Base-by-base conservation (phyloP, 192 early-diverging fungal species). In the Gaertneriomyces semiglobifer region DNA sequence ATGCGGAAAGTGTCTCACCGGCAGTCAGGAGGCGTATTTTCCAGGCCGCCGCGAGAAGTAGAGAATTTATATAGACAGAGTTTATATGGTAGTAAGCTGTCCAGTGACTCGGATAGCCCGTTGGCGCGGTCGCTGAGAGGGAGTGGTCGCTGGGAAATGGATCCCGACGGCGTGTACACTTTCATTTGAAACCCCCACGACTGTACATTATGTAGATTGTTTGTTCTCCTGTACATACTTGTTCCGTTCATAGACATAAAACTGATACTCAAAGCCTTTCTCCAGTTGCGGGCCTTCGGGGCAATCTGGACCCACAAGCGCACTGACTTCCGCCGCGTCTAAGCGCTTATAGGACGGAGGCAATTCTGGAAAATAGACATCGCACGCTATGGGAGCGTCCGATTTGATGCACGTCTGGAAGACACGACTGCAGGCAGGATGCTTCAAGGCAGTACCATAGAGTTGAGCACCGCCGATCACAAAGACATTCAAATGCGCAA, bases 401-500 rank as follows among this genome's bases (percentile, higher is more conserved):
- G 74, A 60, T 39, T 85, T 70, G 12, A 96, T 79, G 4, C 80
- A 66, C 7, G 94, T 96, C 46, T 93, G 63, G 16, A 92, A 77
- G 44, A 96, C 79, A 53, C 83, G 79, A 3, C 70, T 44, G 62
- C 86, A 87, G 8, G 70, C 59, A 5, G 80, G 63, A 42, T 83
- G 83, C 7, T 69, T 72, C 20, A 96, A 68, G 8, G 87, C 86
- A 71, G 87, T 81, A 18, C 75, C 69, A 71, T 96, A 96, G 33
- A 95, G 72, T 40, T 84, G 71, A 14, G 79, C 77, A 4, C 94
- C 94, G 54, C 94, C 94, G 66, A 92, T 90, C 46, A 93, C 68
- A 74, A 90, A 94, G n/a, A 88, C 78, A 12, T 83, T 81, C 40
- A 57, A 72, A 19, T 64, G 47, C 38, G 70, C 70, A 14, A 74